Evolutionary conservation across 371 early-diverging fungal species (phyloP), one percentile per base, ranked within the genome.

Genomic region (Mucor lusitanicus): DNA sequence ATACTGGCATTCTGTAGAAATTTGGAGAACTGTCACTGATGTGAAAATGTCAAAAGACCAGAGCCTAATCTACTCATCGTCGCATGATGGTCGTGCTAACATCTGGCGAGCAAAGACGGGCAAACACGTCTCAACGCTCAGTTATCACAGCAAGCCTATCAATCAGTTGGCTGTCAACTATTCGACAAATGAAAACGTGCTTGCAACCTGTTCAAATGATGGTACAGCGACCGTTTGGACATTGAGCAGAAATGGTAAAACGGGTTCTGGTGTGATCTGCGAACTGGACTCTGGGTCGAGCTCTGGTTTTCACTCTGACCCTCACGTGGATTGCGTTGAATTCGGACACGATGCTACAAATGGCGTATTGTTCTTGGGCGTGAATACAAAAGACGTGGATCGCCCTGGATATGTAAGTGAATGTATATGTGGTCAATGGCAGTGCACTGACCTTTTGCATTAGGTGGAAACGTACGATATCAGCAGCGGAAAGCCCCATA

Each of bases 1-100:
- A 25, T 30, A 28, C 1, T 12, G 28, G 17, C 40, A 19, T 55
- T 17, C 1, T 21, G 5, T 53, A 79, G 79, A 64, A 27, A 65
- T 77, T 21, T 82, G 82, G 82, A 69, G 67, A 40, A 82, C 79
- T 15, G 76, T 82, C 0, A 74, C 71, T 5, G 82, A 82, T 64
- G 71, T 82, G 0, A 75, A 79, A 17, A 35, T 69, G 19, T 82
- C 79, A 0, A 62, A 63, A 15, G 74, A 78, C 57, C 62, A 77
- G 15, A 58, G 44, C 3, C 39, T 79, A 7, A 63, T 82, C 7
- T 75, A 64, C 64, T 77, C 82, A 1, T 65, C 76, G 0, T 73
- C 76, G 1, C 74, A 72, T 53, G 82, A 82, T 56, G 71, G 72
- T 11, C 65, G 54, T 12, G 68, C 77, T 15, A 70, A 70, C 35